Base-by-base conservation (phyloP, 768 basidiomycete genomes). In the Lentinula guzmanii region DNA sequence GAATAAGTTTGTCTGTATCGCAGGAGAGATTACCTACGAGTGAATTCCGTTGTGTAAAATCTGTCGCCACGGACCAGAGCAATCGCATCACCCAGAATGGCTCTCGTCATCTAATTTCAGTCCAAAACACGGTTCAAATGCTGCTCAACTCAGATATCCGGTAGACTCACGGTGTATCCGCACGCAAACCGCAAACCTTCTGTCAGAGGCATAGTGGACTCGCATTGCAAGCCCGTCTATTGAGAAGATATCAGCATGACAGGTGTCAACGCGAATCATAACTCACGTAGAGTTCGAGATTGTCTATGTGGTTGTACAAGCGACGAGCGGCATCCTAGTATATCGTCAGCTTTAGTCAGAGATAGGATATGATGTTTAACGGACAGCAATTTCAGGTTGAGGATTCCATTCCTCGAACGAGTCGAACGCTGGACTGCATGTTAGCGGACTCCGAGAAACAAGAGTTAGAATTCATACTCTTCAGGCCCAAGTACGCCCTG, bases 31-130 rank as follows among this genome's bases (percentile, higher is more conserved):
- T 5, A 76, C 88, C 21, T 65, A 89, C 90, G 89, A 7, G 89
- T 93, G 67, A 85, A 86, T 46, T 92, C 90, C 8, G 80, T 78
- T 0, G 91, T 92, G 64, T 90, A 72, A 75, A 89, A 93, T 5
- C 89, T 83, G 69, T 94, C 92, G 6, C 92, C 91, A 35, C 91
- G 83, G 34, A 82, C 84, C 61, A 93, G 76, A 63, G 80, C 84
- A 39, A 92, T 86, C 1, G 90, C 91, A 69, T 92, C 90, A 10
- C 86, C 79, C 13, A 95, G 77, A 64, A 95, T 93, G n/a, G 90
- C 89, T 48, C 92, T 80, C 6, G 90, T 90, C 64, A 91, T 87
- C 4, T 57, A 13, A 18, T 6, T n/a, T 8, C 16, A 15, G 37
- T 18, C 15, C 28, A 8, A 39, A 16, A 48, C 21, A 18, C 5